Evolutionary conservation across 2,329 filamentous ascomycete species (phyloP).

Genomic region (Arthroderma sp.): DNA sequence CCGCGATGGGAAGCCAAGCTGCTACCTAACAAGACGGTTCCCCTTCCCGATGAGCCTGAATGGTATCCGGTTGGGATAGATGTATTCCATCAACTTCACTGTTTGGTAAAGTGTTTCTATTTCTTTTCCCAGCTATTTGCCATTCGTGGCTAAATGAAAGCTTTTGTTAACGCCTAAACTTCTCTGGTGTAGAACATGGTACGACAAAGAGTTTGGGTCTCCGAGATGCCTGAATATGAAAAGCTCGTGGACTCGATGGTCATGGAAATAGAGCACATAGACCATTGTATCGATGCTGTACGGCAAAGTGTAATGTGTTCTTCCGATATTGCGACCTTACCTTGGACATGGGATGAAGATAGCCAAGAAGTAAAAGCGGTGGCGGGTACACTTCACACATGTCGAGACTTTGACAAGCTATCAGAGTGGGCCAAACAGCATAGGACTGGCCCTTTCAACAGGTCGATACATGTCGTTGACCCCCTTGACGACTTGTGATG

Average conservation of each 20-base stretch:
- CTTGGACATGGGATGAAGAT: constrained; percentile 6
- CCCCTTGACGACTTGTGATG: too few species aligned
- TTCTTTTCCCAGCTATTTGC: too few species aligned
- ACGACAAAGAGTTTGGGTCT: neutral
- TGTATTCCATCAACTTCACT: constrained; percentile 8
- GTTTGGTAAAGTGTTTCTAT: neutral
- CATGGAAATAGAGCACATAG: constrained; percentile 9
- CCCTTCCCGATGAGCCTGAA: constrained; percentile 6
- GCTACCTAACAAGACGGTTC: constrained; percentile 8
- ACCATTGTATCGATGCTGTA: constrained; percentile 11
- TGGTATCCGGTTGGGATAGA: constrained; percentile 8
- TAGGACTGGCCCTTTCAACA: too few species aligned
- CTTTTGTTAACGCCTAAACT: too few species aligned
- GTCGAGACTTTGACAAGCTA: constrained; percentile 11
- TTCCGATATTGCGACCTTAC: constrained; percentile 5
- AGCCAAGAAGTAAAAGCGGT: neutral
- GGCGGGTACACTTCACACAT: constrained; percentile 7
- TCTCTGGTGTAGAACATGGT: neutral
- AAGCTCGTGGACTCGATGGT: too few species aligned
- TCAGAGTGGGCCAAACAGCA: constrained; percentile 7
- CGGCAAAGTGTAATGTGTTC: constrained; percentile 13
- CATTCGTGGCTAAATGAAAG: too few species aligned
- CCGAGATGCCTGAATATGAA: neutral
- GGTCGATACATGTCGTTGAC: too few species aligned
- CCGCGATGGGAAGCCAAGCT: constrained; percentile 3